A percentile compares a stretch with the other conserved stretches of the same genome.
These are phyloP conservation scores for Globisporangium uncinulatum DNA, from an alignment of 352 stramenopile species.

Conservation along the genomic window DNA sequence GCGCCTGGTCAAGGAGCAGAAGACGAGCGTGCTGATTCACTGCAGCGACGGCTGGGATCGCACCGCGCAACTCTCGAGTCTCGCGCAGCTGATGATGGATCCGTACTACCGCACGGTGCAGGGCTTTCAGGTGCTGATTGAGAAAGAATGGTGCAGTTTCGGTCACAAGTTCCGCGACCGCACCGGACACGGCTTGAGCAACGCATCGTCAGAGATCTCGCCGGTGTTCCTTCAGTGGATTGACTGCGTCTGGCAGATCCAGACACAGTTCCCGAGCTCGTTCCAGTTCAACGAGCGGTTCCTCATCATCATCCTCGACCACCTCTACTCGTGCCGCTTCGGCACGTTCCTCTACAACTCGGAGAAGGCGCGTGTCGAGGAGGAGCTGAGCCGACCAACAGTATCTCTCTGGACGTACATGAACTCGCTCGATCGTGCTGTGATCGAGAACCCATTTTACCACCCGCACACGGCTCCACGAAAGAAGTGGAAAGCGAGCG, in stretches of 20 bases:
- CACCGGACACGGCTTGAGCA: slow-evolving; percentile 45
- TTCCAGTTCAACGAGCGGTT: slow-evolving; percentile 87
- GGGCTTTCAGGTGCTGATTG: slow-evolving; percentile 81
- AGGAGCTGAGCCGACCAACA: slow-evolving; percentile 44
- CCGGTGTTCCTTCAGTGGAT: slow-evolving; percentile 96
- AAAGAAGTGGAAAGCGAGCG: slow-evolving; percentile 45
- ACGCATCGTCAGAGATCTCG: slow-evolving; percentile 90
- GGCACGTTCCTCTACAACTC: slow-evolving; percentile 97
- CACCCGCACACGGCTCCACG: slow-evolving; percentile 32
- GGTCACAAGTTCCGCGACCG: slow-evolving; percentile 87
- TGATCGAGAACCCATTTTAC: slow-evolving; percentile 78
- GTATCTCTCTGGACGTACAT: slow-evolving; percentile 80
- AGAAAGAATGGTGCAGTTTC: slow-evolving; percentile 90
- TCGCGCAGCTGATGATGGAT: slow-evolving; percentile 87
- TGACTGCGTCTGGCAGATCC: slow-evolving; percentile 83
- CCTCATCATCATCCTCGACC: slow-evolving; percentile 75
- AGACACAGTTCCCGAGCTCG: slow-evolving; percentile 65
- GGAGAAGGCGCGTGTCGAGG: slow-evolving; percentile 59
- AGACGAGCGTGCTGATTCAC: slow-evolving; percentile 95
- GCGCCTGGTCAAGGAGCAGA: slow-evolving; percentile 67
- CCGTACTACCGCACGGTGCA: slow-evolving; percentile 86
- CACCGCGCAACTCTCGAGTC: slow-evolving; percentile 80
- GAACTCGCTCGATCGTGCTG: slow-evolving; percentile 43
- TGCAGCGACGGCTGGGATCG: slow-evolving; percentile 99
- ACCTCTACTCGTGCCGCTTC: slow-evolving; percentile 79